Evolutionary conservation across 352 stramenopile genomes (phyloP), one percentile per base, ranked within the genome.

Genomic region (Phytophthora pinifolia): DNA sequence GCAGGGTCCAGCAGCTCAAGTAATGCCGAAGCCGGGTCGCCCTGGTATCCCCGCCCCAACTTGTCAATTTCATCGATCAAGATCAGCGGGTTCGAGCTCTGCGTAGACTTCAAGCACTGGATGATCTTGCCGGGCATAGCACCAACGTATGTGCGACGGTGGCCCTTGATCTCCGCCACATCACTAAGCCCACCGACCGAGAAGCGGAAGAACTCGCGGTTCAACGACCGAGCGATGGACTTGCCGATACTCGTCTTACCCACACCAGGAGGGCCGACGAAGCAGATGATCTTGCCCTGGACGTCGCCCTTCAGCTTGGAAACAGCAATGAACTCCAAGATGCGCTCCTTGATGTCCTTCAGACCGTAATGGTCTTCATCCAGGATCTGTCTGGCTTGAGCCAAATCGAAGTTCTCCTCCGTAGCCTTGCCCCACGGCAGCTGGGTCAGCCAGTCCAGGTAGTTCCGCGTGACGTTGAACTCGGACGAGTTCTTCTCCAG

Each of bases 111-210:
- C n/a, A 99, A 75, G 53, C 94, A 98, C 72, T 99, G 96, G 51
- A 99, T 98, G 7, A 99, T 86, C 61, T 99, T 99, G 46, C 97
- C 97, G 0, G 97, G 97, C 97, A 99, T 99, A 0, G 97, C 96
- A 25, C 97, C 97, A 15, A 99, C 86, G 68, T 99, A 99, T 10
- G 97, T 99, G 47, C 97, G 83, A 32, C 97, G 83, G 53, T 99
- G 97, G 18, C 97, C 98, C 75, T 99, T 99, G 59, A 99, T 99
- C 71, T 99, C 96, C 4, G 90, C 96, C 10, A 99, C 95, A 65
- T 99, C 96, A 49, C 79, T 96, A 25, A 99, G 73, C 6, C 97
- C 97, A 57, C 97, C 97, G 9, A 99, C 97, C 4, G 83, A 98
- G 63, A 99, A 99, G 12, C 97, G 92, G 70, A 96, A 99, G 72